Conservation (phyloP, 2,329 filamentous ascomycete genomes). For the Penicillium occitanis region DNA sequence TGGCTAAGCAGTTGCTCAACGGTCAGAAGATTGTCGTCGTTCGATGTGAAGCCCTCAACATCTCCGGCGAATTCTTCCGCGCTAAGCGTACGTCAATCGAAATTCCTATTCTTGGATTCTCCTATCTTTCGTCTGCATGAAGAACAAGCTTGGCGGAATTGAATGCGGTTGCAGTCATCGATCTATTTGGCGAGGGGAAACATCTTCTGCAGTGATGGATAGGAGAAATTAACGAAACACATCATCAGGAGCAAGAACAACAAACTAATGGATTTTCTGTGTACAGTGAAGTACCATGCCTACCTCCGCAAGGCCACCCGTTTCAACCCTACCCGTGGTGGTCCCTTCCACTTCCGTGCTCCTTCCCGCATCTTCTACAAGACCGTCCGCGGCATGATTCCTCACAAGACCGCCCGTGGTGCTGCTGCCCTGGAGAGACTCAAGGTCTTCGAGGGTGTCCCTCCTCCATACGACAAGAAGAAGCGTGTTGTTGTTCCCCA, state of each 20-base stretch:
- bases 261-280: conserved; percentile 48
- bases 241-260: background rate
- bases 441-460: conserved; percentile 99
- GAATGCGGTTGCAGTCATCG: conserved; percentile 13
- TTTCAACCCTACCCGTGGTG: conserved; percentile 99
- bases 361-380: conserved; percentile 99
- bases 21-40: conserved; percentile 99
- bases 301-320: conserved; percentile 99
- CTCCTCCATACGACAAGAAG: conserved; percentile 98
- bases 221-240: background rate
- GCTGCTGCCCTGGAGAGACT: conserved; percentile 95
- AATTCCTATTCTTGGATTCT: conserved; percentile 15
- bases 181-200: conserved; percentile 5
- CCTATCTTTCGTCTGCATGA: background rate
- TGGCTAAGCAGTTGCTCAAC: conserved; percentile 98
- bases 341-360: conserved; percentile 99
- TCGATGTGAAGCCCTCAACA: conserved; percentile 98
- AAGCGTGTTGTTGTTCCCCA: conserved; percentile 99
- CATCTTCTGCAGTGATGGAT: conserved; percentile 5
- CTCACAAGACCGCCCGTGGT: conserved; percentile 99
- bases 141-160: background rate
- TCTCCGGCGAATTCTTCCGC: conserved; percentile 99
- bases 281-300: conserved; percentile 98
- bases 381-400: conserved; percentile 99
- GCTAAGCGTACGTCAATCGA: conserved; percentile 85